Evolutionary conservation across 768 basidiomycete species (phyloP), one percentile per base, ranked within the genome.

Genomic region (Trametes meyenii): DNA sequence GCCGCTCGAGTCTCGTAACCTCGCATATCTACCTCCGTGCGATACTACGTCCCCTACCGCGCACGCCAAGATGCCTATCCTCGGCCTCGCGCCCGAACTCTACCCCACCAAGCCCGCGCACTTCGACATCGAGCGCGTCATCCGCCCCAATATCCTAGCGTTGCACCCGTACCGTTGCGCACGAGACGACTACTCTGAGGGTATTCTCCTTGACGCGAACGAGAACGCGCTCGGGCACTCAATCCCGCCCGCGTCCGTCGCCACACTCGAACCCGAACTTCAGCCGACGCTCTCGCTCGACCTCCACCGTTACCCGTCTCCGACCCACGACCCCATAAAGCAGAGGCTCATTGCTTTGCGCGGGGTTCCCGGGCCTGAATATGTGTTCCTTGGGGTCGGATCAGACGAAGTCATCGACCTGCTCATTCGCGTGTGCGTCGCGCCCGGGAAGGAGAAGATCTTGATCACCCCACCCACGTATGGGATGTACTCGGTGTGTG

Each of bases 351-450:
- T 90, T 13, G 71, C 78, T 4, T 78, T 98, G 39, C 85, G 97
- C 16, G 80, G 81, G 6, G 76, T 98, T 0, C 85, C 90, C 1
- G 78, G 78, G 0, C 60, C 74, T 50, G 76, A 77, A 50, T 71
- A 92, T 69, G 84, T 98, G 42, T 98, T 98, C 72, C 84, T 99
- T 2, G 97, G 97, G 2, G 97, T 98, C 0, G 97, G 97, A 2
- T 94, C 92, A 0, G 97, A 99, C 75, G 97, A 99, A 69, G 88
- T 95, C 43, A 95, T 98, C 66, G 97, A 99, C 71, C 78, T 98
- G 56, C 79, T 98, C 50, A 95, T 96, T 78, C 85, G 97, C 17
- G 86, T 98, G 35, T 88, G 91, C 64, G 95, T 96, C 66, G 76
- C 75, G 1, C 97, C 97, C 0, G 81, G 76, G 0, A 81, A 76